Base-by-base conservation (phyloP, 768 basidiomycete genomes). In the Russula abietina region DNA sequence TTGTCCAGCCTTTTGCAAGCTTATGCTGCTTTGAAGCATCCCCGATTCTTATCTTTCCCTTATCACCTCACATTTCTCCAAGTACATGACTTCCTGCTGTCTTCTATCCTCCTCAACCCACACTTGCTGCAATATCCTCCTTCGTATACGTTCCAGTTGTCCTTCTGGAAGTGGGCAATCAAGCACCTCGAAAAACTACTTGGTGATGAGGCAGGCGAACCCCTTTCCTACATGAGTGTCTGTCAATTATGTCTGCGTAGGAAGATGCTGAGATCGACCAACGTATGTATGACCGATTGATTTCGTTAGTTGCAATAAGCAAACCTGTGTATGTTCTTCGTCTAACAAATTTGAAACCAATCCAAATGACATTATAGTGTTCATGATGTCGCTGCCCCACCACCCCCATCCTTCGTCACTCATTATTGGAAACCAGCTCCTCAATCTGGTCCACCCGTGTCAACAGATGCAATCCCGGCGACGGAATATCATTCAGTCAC, bases 91-190 rank as follows among this genome's bases (percentile, higher is more conserved):
- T 86, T 86, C 68, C 70, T 91, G 24, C 69, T 90, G 59, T 69
- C 77, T 30, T 68, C 71, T 24, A 72, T 92, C 54, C 73, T 90
- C 19, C 68, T 79, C 9, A 78, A 80, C 67, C 64, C 72, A 8
- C 86, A 88, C 68, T 80, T 88, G 45, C 67, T 72, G 55, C 67
- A 69, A 30, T 89, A 85, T 68, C 81, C 88, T 4, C 88, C 89
- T 0, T 86, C 89, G 0, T 64, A 67, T 19, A 77, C 81, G 65
- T 89, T 87, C 65, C 88, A 87, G 64, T 75, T 75, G 53, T 63
- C 70, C 2, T 92, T 90, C 70, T 91, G 88, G 88, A 91, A 91
- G 73, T 86, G 85, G 82, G 77, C 76, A 0, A 80, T 91, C 22
- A 69, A 71, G 24, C 70, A 76, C 41, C 74, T 91, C 41, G 89